phyloP scores from a whole-genome alignment of 2,329 filamentous ascomycete species.

The Aspergillus tamarii region DNA sequence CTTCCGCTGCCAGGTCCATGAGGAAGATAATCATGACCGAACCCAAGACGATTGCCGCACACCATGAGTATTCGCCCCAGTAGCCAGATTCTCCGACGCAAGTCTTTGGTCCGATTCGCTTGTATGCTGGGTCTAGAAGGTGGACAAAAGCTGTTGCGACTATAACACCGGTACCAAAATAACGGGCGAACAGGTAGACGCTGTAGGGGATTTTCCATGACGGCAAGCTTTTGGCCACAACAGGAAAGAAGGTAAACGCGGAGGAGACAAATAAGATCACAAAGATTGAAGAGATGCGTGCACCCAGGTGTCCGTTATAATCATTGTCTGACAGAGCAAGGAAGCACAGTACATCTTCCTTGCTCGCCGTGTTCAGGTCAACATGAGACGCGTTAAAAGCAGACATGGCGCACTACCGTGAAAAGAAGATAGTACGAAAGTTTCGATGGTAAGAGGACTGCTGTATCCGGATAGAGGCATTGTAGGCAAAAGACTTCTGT shows the following conservation, averaged over 20 bases:
- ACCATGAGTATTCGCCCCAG: constrained; percentile 58
- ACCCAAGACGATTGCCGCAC: constrained; percentile 54
- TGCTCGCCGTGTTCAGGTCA: constrained; percentile 48
- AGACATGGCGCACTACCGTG: constrained; percentile 14
- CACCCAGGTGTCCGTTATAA: constrained; percentile 56
- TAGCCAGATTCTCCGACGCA: constrained; percentile 58
- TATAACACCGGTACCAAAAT: constrained; percentile 53
- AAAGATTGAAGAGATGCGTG: constrained; percentile 49
- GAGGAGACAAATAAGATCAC: constrained; percentile 49
- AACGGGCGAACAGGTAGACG: constrained; percentile 52
- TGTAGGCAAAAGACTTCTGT: not conserved
- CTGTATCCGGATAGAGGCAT: not conserved
- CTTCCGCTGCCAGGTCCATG: constrained; percentile 55
- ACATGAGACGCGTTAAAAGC: constrained; percentile 47
- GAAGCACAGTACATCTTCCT: constrained; percentile 55
- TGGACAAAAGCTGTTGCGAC: constrained; percentile 54
- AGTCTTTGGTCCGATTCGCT: constrained; percentile 48
- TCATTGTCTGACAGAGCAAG: constrained; percentile 52
- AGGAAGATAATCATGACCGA: constrained; percentile 56
- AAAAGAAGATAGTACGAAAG: not conserved
- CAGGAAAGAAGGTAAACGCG: constrained; percentile 49
- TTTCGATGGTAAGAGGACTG: not conserved
- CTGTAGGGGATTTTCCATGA: constrained; percentile 47
- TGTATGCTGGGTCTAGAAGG: constrained; percentile 51
- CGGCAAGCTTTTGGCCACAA: constrained; percentile 44